Evolutionary conservation across 306 rosid genomes (phyloP).

Genomic region (Ochetophila trinervis): DNA sequence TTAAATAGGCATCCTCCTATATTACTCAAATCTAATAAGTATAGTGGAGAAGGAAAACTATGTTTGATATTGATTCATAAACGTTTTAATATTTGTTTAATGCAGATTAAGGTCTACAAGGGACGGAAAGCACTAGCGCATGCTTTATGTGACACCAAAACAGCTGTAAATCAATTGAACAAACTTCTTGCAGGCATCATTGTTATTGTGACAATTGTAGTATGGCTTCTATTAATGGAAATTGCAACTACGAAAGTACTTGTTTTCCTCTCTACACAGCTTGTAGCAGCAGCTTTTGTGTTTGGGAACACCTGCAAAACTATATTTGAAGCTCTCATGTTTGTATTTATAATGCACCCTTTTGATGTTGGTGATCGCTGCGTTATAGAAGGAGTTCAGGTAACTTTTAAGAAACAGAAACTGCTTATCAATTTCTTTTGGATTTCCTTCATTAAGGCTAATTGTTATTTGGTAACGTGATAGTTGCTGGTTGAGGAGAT

Average conservation of each 20-base stretch:
- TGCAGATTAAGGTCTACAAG: constrained; percentile 77
- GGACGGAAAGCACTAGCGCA: constrained; percentile 85
- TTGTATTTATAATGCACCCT: constrained; percentile 95
- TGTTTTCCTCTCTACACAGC: constrained; percentile 70
- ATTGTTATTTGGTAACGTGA: constrained; percentile 11
- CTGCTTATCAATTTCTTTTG: neutral
- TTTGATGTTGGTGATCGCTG: constrained; percentile 95
- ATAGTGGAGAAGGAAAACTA: neutral
- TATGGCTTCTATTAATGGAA: constrained; percentile 88
- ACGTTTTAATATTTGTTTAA: constrained; percentile 2
- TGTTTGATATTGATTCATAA: neutral
- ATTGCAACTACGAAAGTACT: constrained; percentile 87
- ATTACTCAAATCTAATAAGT: neutral
- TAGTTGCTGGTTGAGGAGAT: constrained; percentile 94
- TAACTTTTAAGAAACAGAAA: constrained; percentile 29
- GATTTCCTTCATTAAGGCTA: constrained; percentile 13
- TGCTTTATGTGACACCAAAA: constrained; percentile 80
- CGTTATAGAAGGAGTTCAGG: constrained; percentile 77
- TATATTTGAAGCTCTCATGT: constrained; percentile 79
- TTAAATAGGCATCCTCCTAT: neutral
- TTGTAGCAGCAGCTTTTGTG: constrained; percentile 69
- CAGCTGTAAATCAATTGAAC: constrained; percentile 80
- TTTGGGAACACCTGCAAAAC: constrained; percentile 93
- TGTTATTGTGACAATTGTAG: constrained; percentile 41
- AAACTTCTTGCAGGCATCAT: constrained; percentile 59